Conservation (phyloP, 1,284 basidiomycete genomes). For the Boletus austroedulis region DNA sequence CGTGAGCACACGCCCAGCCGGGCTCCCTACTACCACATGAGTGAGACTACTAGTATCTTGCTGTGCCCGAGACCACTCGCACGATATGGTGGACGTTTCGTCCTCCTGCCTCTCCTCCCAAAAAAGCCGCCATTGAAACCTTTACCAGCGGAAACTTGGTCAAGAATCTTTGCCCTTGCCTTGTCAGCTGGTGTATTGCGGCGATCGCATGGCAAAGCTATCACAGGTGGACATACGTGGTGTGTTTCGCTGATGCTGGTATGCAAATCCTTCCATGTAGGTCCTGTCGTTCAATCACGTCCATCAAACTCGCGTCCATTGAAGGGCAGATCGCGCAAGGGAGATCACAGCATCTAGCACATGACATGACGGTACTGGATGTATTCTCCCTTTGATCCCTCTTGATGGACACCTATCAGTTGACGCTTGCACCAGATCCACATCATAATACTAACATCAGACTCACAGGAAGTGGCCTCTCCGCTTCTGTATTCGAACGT, state of each 20-base stretch:
- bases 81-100: conserved; percentile 51
- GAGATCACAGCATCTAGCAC: not conserved
- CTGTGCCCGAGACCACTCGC: conserved; percentile 53
- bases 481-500: conserved; percentile 68
- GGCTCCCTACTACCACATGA: conserved; percentile 27
- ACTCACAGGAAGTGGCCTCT: conserved; percentile 58
- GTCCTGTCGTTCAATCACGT: conserved; percentile 28
- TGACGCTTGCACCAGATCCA: not conserved
- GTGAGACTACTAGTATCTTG: conserved; percentile 32
- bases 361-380: not conserved
- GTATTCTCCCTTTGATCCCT: not conserved
- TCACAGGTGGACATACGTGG: conserved; percentile 22
- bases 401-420: not conserved
- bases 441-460: conserved; percentile 27
- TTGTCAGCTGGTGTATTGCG: conserved; percentile 31
- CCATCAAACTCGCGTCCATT: not conserved
- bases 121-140: conserved; percentile 46
- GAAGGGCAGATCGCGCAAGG: not conserved
- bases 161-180: conserved; percentile 53
- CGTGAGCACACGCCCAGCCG: not conserved
- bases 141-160: conserved; percentile 73
- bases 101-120: conserved; percentile 68
- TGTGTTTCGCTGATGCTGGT: conserved; percentile 52
- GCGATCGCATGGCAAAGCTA: conserved; percentile 16
- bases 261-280: conserved; percentile 71